Conservation (phyloP, 192 early-diverging fungal genomes). For the Mortierella antarctica region DNA sequence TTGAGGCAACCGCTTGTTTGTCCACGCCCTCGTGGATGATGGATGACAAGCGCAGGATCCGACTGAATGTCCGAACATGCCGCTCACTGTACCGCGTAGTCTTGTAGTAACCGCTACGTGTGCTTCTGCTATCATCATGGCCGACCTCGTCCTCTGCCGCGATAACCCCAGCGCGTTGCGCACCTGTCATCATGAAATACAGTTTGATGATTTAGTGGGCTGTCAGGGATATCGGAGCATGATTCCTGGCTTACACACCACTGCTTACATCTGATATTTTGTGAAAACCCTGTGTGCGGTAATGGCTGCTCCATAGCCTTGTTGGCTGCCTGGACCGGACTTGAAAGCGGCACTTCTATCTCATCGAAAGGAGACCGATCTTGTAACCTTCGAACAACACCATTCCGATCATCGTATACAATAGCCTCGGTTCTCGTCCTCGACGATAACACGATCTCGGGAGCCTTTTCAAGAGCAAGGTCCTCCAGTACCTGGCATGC, state of each 20-base stretch:
- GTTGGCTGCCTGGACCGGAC: background rate
- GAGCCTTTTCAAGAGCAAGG: background rate
- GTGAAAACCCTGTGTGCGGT: no score
- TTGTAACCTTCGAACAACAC: constrained; percentile 22
- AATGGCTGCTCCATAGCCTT: background rate
- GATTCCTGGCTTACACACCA: no score
- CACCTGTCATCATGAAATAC: background rate
- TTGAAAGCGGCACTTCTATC: background rate
- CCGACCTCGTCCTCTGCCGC: no score
- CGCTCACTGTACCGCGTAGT: background rate
- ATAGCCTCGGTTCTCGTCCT: constrained; percentile 1
- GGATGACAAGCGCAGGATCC: constrained; percentile 1
- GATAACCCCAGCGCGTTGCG: no score
- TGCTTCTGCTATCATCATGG: no score
- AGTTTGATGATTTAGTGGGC: no score
- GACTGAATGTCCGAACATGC: background rate
- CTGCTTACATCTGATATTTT: no score
- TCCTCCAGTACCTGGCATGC: constrained; percentile 12
- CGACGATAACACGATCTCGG: background rate
- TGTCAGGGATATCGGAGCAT: no score
- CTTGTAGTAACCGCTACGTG: background rate
- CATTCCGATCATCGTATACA: constrained; percentile 17
- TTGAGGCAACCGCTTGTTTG: constrained; percentile 4
- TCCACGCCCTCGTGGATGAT: constrained; percentile 28
- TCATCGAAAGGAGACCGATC: background rate